phyloP scores from a whole-genome alignment of 2,329 filamentous ascomycete genomes.

The Apiospora malaysiana region DNA sequence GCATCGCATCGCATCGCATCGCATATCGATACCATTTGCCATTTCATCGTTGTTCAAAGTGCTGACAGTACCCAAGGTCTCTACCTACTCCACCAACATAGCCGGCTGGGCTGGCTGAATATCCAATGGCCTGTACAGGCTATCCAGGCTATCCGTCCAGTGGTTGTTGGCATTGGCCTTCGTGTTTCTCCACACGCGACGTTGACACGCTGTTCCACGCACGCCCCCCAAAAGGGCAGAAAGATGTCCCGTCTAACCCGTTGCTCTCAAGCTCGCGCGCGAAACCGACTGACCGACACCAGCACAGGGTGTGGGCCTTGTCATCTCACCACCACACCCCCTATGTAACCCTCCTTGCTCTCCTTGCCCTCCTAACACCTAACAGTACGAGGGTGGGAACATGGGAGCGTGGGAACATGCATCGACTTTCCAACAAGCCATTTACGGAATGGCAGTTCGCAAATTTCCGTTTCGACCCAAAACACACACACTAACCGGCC shows the following conservation, averaged over 20 bases:
- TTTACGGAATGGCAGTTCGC: conserved; percentile 13
- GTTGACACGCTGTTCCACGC: conserved; percentile 18
- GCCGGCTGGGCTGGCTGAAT: neutral
- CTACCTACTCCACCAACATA: conserved; percentile 6
- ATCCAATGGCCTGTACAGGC: too few relatives aligned
- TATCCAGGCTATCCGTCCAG: neutral
- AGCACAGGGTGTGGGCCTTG: conserved; percentile 2
- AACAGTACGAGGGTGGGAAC: neutral
- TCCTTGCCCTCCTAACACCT: neutral
- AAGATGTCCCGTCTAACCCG: conserved; percentile 12
- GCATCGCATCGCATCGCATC: neutral
- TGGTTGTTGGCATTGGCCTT: neutral
- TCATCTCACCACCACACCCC: conserved; percentile 19
- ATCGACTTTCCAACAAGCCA: conserved; percentile 14
- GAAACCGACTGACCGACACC: conserved; percentile 18
- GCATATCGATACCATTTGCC: neutral
- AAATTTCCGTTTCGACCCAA: conserved; percentile 19
- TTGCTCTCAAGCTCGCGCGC: conserved; percentile 1
- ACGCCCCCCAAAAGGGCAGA: conserved; percentile 8
- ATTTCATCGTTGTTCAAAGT: neutral
- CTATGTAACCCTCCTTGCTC: conserved; percentile 18
- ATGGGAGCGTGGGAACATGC: conserved; percentile 17
- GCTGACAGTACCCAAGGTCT: neutral
- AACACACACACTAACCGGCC: conserved; percentile 5
- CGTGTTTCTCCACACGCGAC: conserved; percentile 1